These are phyloP conservation scores for Populus tremula DNA, from an alignment of 345 rosid species.

Conservation along the genomic window DNA sequence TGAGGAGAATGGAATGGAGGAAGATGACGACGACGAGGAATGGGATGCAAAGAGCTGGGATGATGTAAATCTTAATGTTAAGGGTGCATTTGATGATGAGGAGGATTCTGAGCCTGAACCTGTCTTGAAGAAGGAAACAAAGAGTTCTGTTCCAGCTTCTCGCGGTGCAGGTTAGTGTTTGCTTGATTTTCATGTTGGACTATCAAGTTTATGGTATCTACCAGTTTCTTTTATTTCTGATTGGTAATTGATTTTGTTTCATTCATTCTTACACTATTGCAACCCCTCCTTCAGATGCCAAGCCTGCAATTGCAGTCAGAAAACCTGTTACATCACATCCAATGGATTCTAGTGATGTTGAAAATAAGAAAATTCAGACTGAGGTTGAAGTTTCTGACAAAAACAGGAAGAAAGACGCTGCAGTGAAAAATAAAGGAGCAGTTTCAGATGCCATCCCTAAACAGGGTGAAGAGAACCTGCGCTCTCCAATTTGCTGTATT, in stretches of 20 bases:
- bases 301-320: slow-evolving; percentile 12
- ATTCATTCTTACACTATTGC: not conserved
- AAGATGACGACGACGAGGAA: slow-evolving; percentile 77
- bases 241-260: slow-evolving; percentile 6
- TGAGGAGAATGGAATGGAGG: slow-evolving; percentile 58
- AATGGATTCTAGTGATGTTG: slow-evolving; percentile 29
- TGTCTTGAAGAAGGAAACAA: slow-evolving; percentile 50
- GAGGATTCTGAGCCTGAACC: slow-evolving; percentile 65
- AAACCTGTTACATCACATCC: slow-evolving; percentile 26
- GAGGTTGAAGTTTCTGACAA: slow-evolving; percentile 36
- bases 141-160: slow-evolving; percentile 33
- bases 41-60: slow-evolving; percentile 99
- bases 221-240: not conserved
- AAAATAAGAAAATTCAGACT: slow-evolving; percentile 28
- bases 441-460: slow-evolving; percentile 30
- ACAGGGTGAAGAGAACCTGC: slow-evolving; percentile 58
- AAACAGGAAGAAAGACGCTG: slow-evolving; percentile 35
- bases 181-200: not conserved
- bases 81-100: slow-evolving; percentile 88
- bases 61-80: slow-evolving; percentile 66
- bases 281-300: slow-evolving; percentile 30
- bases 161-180: slow-evolving; percentile 39
- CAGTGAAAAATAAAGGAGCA: slow-evolving; percentile 35
- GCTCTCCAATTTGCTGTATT: slow-evolving; percentile 93
- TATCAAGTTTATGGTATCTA: not conserved